phyloP scores from a whole-genome alignment of 257 asterid genomes.

The Apocynum venetum region DNA sequence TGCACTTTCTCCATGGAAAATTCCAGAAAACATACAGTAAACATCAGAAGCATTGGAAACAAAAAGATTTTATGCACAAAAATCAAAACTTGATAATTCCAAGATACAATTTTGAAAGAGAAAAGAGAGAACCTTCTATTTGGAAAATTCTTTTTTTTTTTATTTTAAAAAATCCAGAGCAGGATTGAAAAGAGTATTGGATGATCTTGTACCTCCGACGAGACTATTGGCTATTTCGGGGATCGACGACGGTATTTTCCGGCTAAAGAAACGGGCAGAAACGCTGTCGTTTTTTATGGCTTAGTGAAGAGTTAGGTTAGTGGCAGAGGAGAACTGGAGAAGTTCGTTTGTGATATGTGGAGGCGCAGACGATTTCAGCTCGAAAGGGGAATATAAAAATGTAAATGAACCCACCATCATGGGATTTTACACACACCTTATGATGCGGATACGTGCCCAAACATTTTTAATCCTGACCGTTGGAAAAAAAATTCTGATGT shows the following conservation, averaged over 20 bases:
- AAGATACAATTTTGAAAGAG: neutral
- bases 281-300: slow-evolving; percentile 13
- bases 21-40: neutral
- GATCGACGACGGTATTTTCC: slow-evolving; percentile 21
- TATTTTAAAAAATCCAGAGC: neutral
- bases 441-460: slow-evolving; percentile 11
- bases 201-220: slow-evolving; percentile 5
- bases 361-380: slow-evolving; percentile 48
- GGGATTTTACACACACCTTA: neutral
- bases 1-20: slow-evolving; percentile 27
- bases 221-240: neutral
- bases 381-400: slow-evolving; percentile 16
- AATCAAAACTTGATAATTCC: neutral
- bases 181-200: neutral
- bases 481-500: neutral
- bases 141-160: neutral
- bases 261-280: slow-evolving; percentile 12
- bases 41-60: neutral
- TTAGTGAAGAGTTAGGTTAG: slow-evolving; percentile 6
- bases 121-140: neutral
- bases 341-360: slow-evolving; percentile 16
- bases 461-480: slow-evolving; percentile 5
- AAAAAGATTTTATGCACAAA: neutral
- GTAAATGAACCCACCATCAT: slow-evolving; percentile 12
- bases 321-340: neutral